Percentiles rank a stretch among this genome's conserved stretches.
Conservation (phyloP, 2,329 filamentous ascomycete species). For the Lachnellula subtilissima region DNA sequence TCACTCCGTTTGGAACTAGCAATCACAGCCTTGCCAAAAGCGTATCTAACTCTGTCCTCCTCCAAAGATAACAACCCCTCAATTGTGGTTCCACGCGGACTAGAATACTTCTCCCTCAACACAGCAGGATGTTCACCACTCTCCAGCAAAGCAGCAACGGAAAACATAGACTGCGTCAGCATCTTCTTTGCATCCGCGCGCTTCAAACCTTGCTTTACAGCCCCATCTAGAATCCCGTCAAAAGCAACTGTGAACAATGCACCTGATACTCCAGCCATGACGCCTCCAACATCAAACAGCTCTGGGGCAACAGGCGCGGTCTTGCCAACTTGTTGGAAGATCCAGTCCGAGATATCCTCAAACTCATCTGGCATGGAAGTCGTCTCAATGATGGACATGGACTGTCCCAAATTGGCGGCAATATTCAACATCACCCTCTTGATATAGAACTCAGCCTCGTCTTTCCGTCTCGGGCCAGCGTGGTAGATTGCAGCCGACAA, state of each 20-base stretch:
- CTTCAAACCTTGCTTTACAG: slow-evolving; percentile 72
- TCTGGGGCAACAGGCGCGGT: slow-evolving; percentile 61
- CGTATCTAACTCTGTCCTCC: slow-evolving; percentile 64
- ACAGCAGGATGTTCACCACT: slow-evolving; percentile 69
- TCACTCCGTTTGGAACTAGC: slow-evolving; percentile 53
- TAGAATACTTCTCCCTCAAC: slow-evolving; percentile 68
- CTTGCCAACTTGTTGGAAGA: slow-evolving; percentile 70
- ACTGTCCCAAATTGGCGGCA: slow-evolving; percentile 70
- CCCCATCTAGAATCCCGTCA: slow-evolving; percentile 72
- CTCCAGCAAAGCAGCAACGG: slow-evolving; percentile 43
- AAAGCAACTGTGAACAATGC: slow-evolving; percentile 72
- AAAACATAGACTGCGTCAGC: slow-evolving; percentile 71
- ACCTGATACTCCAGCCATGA: slow-evolving; percentile 68
- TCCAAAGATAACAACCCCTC: slow-evolving; percentile 69
- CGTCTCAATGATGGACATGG: slow-evolving; percentile 67
- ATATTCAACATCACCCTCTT: slow-evolving; percentile 84
- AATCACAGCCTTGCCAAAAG: slow-evolving; percentile 61
- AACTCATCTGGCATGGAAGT: slow-evolving; percentile 49
- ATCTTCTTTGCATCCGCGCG: slow-evolving; percentile 69
- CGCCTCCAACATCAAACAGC: slow-evolving; percentile 68
- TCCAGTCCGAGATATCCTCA: slow-evolving; percentile 63
- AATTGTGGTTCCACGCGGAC: slow-evolving; percentile 74
- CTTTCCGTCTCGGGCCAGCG: slow-evolving; percentile 1
- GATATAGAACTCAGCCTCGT: slow-evolving; percentile 48
- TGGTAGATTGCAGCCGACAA: slow-evolving; percentile 58